Base-by-base conservation (phyloP, 2,329 filamentous ascomycete genomes). In the Lomentospora prolificans region DNA sequence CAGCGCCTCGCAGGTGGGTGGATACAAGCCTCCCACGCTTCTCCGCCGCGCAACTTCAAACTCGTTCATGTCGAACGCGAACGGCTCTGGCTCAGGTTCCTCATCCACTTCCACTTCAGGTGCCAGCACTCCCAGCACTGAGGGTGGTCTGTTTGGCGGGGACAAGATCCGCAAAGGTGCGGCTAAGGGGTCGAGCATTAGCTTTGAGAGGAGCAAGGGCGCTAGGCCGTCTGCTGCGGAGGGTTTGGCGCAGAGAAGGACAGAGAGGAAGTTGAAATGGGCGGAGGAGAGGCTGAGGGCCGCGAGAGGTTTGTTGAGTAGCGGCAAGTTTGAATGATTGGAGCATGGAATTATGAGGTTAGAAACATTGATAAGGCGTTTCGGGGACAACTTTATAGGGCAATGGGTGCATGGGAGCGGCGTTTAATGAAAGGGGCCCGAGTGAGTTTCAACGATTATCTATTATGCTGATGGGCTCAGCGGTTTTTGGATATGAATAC, bases 11-110 rank as follows among this genome's bases (percentile, higher is more conserved):
- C 78, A 7, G 64, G 72, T 22, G 10, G 3, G 60, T 70, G 1
- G 68, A 73, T 2, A 65, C 70, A 4, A 63, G 70, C 2, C 59
- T 8, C 88, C 89, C 0, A 77, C 80, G 0, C 75, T 94, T 19
- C 77, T 94, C 17, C 81, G 88, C 25, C 80, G 87, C 28, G 87
- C 87, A 3, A 92, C 88, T 0, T 86, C 85, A 10, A 85, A 84
- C 64, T 82, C 79, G 25, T 69, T 78, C 14, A 65, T 76, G 41
- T 76, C 71, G 14, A 55, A 67, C 65, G 44, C 65, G 65, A 3
- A 66, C 66, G 4, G 66, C 63, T 3, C 66, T 5, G 25, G 46
- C 46, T 22, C n/a, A n/a, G n/a, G n/a, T n/a, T n/a, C n/a, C n/a
- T n/a, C 66, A 31, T 65, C 66, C 7, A 68, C 68, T 3, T 64